Conservation (phyloP, 768 basidiomycete species). For the Tremella yokohamensis region DNA sequence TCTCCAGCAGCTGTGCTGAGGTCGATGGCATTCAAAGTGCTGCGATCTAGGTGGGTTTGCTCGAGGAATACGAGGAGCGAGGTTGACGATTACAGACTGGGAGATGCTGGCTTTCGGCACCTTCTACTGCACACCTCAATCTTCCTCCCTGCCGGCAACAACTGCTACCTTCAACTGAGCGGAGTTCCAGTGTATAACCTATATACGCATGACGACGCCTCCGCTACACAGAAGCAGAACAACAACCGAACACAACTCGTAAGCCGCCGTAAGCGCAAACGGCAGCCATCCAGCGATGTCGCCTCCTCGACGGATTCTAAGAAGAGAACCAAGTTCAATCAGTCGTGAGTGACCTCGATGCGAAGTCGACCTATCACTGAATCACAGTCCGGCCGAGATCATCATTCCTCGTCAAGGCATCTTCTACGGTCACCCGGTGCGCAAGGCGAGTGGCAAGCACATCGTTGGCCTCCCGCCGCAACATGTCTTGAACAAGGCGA, state of each 20-base stretch:
- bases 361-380: neutral
- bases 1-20: slow-evolving; percentile 31
- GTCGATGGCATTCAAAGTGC: slow-evolving; percentile 25
- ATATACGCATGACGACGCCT: slow-evolving; percentile 25
- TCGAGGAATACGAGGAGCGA: neutral
- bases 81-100: slow-evolving; percentile 59
- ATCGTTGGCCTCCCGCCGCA: slow-evolving; percentile 28
- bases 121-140: slow-evolving; percentile 70
- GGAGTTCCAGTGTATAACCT: slow-evolving; percentile 65
- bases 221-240: neutral
- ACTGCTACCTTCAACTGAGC: slow-evolving; percentile 76
- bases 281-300: neutral
- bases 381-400: slow-evolving; percentile 27
- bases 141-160: slow-evolving; percentile 75
- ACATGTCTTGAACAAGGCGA: slow-evolving; percentile 17
- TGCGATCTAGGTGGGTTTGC: slow-evolving; percentile 23
- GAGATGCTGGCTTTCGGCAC: slow-evolving; percentile 71
- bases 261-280: neutral
- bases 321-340: neutral
- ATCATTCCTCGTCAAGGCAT: slow-evolving; percentile 40
- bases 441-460: slow-evolving; percentile 8
- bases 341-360: neutral
- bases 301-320: neutral
- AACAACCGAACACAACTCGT: neutral
- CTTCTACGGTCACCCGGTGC: slow-evolving; percentile 38